These are phyloP conservation scores for Aspergillus calidoustus DNA, from an alignment of 2,329 filamentous ascomycete species.

Conservation along the genomic window DNA sequence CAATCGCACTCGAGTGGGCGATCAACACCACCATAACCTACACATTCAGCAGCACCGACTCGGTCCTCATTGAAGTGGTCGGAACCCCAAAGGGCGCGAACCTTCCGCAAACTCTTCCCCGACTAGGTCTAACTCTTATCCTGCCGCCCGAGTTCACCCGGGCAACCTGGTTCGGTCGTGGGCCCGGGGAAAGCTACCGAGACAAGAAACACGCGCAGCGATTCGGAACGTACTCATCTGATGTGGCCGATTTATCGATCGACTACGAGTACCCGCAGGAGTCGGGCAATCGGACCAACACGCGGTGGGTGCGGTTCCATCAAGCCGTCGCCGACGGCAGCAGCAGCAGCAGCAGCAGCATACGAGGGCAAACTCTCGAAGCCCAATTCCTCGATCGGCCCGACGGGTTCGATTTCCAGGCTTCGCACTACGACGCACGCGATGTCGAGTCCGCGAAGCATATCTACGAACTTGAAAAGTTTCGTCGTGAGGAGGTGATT, in stretches of 20 bases:
- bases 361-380: neutral
- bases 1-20: neutral
- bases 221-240: conserved; percentile 24
- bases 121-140: conserved; percentile 23
- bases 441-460: neutral
- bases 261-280: conserved; percentile 35
- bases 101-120: conserved; percentile 14
- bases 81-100: neutral
- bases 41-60: neutral
- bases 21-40: neutral
- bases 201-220: conserved; percentile 31
- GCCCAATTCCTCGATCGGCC: neutral
- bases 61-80: neutral
- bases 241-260: conserved; percentile 25
- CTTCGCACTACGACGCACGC: neutral
- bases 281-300: conserved; percentile 30
- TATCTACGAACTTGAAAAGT: neutral
- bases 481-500: neutral
- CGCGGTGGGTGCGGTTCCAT: conserved; percentile 24
- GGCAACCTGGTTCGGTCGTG: conserved; percentile 30
- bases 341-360: neutral
- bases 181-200: conserved; percentile 32
- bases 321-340: too few relatives aligned
- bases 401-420: neutral
- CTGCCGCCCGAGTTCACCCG: conserved; percentile 21